Percentiles rank a stretch among this genome's conserved stretches.
Evolutionary conservation across 2,329 filamentous ascomycete species (phyloP).

Genomic region (Trichoderma sp.): DNA sequence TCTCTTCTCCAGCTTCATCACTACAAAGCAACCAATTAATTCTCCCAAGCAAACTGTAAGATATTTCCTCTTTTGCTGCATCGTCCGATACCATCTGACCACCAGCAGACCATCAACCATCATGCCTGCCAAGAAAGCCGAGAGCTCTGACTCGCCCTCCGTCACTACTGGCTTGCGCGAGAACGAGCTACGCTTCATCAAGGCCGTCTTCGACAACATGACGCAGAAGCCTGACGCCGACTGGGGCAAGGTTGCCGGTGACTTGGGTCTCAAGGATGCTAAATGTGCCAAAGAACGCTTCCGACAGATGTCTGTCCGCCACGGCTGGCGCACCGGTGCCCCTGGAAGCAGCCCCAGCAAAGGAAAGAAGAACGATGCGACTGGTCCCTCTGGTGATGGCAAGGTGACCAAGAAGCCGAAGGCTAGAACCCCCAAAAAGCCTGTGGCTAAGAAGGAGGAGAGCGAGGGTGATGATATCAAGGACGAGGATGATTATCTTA

Average conservation of each 20-base stretch:
- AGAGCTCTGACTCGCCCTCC: slow-evolving; percentile 21
- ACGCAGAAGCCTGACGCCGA: slow-evolving; percentile 40
- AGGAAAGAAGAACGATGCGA: slow-evolving; percentile 21
- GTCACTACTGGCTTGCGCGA: slow-evolving; percentile 32
- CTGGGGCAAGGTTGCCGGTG: slow-evolving; percentile 38
- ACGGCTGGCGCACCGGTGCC: slow-evolving; percentile 36
- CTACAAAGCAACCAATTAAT: neutral
- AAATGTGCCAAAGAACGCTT: slow-evolving; percentile 44
- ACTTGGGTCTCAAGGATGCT: slow-evolving; percentile 39
- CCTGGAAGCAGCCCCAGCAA: slow-evolving; percentile 31
- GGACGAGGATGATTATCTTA: slow-evolving; percentile 25
- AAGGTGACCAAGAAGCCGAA: slow-evolving; percentile 35
- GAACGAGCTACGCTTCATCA: slow-evolving; percentile 39
- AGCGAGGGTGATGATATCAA: slow-evolving; percentile 21
- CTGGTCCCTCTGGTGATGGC: slow-evolving; percentile 23
- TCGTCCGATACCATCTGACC: neutral
- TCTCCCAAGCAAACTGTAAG: neutral
- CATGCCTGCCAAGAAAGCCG: slow-evolving; percentile 33
- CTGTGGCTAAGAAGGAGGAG: slow-evolving; percentile 30
- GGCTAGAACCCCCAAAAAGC: slow-evolving; percentile 32
- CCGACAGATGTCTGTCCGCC: slow-evolving; percentile 40
- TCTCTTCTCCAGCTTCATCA: neutral
- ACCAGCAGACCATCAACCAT: slow-evolving; percentile 20
- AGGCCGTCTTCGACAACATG: slow-evolving; percentile 43
- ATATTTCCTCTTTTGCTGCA: neutral